Percentiles rank a stretch among this genome's conserved stretches.
phyloP scores from a whole-genome alignment of 2,329 filamentous ascomycete genomes.

The Talaromyces albobiverticillius region DNA sequence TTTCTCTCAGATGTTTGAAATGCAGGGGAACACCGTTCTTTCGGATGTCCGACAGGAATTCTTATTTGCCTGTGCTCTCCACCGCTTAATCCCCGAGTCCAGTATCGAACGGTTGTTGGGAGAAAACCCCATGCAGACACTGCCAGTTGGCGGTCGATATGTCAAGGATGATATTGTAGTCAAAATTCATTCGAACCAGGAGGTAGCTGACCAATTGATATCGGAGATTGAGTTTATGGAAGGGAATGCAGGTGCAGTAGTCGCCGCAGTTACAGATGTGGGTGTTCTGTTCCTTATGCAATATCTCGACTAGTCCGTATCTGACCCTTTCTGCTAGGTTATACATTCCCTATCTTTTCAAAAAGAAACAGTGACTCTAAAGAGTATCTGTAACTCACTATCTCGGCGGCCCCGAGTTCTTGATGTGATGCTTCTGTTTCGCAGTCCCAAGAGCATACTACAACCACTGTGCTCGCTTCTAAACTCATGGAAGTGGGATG shows the following conservation, averaged over 20 bases:
- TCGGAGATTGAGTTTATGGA: conserved; percentile 85
- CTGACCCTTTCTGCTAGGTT: conserved; percentile 33
- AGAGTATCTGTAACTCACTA: conserved; percentile 58
- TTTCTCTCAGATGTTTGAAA: conserved; percentile 62
- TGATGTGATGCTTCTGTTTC: conserved; percentile 60
- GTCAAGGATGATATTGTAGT: conserved; percentile 74
- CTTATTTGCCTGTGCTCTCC: conserved; percentile 83
- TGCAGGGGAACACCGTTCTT: conserved; percentile 57
- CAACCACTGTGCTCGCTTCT: conserved; percentile 57
- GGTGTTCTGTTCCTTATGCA: conserved; percentile 20
- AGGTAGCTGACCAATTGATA: conserved; percentile 72
- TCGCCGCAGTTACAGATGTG: conserved; percentile 72
- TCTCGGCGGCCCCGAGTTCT: conserved; percentile 55
- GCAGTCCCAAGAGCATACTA: conserved; percentile 55
- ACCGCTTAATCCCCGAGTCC: conserved; percentile 74
- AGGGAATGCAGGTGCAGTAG: conserved; percentile 84
- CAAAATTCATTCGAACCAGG: conserved; percentile 73
- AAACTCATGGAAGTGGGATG: conserved; percentile 64
- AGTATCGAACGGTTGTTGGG: conserved; percentile 78
- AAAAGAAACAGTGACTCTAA: conserved; percentile 63
- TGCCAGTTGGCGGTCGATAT: conserved; percentile 71
- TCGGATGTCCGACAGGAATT: conserved; percentile 76
- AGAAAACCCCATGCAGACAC: conserved; percentile 76
- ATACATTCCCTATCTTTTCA: conserved; percentile 57
- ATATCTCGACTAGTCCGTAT: background rate